Conservation (phyloP, 805 yeast species). For the Danielia oregonensis region DNA sequence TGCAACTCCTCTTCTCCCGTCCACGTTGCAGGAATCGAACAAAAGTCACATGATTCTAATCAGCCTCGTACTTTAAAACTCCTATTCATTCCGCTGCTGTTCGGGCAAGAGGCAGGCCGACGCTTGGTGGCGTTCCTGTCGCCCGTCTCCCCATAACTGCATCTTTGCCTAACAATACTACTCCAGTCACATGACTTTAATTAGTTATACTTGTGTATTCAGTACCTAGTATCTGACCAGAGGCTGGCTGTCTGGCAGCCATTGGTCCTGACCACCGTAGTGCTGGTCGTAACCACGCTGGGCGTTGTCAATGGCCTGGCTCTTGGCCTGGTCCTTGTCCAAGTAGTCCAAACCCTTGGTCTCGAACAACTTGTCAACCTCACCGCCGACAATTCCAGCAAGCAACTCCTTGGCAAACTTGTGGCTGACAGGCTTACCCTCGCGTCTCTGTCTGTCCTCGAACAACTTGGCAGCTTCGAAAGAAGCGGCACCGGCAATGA, state of each 20-base stretch:
- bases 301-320: slow-evolving; percentile 22
- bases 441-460: slow-evolving; percentile 29
- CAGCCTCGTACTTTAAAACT: no score
- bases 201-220: no score
- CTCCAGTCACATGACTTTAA: no score
- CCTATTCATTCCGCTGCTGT: no score
- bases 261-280: slow-evolving; percentile 23
- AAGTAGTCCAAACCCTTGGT: slow-evolving; percentile 32
- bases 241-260: slow-evolving; percentile 25
- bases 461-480: slow-evolving; percentile 29
- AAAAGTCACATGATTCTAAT: no score
- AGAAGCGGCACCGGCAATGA: slow-evolving; percentile 31
- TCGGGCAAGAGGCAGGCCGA: no score
- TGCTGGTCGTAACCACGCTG: slow-evolving; percentile 23
- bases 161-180: no score
- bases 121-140: no score
- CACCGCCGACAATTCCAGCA: slow-evolving; percentile 30
- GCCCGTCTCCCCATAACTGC: no score
- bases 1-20: no score
- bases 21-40: no score
- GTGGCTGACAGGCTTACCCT: slow-evolving; percentile 30
- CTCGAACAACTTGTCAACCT: slow-evolving; percentile 31
- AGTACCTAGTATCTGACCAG: slow-evolving; percentile 28
- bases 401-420: slow-evolving; percentile 26
- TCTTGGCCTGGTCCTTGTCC: slow-evolving; percentile 23